These are phyloP conservation scores for Naganishia sp. DNA, from an alignment of 1,284 basidiomycete genomes.

Conservation along the genomic window DNA sequence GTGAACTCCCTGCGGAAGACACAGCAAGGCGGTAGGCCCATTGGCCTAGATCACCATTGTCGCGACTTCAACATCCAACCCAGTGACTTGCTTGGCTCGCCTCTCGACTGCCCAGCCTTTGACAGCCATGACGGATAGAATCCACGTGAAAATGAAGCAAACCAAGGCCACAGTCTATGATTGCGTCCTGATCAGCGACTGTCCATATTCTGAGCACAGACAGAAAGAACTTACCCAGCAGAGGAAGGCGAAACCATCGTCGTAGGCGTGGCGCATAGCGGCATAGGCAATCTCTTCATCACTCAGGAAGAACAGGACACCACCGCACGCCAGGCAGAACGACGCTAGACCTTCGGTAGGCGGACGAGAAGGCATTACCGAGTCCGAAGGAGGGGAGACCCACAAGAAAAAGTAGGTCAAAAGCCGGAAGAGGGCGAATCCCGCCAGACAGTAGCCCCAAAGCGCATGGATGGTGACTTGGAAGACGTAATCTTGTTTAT, in stretches of 20 bases:
- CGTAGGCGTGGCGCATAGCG: constrained; percentile 85
- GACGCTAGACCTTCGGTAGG: constrained; percentile 88
- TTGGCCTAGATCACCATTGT: constrained; percentile 1
- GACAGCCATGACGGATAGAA: constrained; percentile 67
- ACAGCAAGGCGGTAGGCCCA: background rate
- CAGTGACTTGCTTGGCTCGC: background rate
- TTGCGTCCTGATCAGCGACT: background rate
- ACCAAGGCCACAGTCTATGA: constrained; percentile 66
- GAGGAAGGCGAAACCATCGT: constrained; percentile 63
- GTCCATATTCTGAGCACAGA: no score
- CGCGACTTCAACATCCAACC: background rate
- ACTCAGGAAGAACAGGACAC: constrained; percentile 86
- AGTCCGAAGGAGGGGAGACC: constrained; percentile 64
- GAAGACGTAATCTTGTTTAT: constrained; percentile 74
- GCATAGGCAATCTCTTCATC: constrained; percentile 87
- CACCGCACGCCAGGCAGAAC: constrained; percentile 81
- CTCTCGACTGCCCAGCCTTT: constrained; percentile 64
- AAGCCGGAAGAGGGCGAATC: constrained; percentile 60
- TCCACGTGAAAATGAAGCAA: constrained; percentile 79
- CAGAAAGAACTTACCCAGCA: constrained; percentile 33
- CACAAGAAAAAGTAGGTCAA: constrained; percentile 92
- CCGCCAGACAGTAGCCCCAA: constrained; percentile 90
- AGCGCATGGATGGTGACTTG: constrained; percentile 82
- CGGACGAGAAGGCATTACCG: constrained; percentile 82
- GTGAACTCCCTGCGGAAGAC: no score